phyloP scores from a whole-genome alignment of 108 stramenopile genomes.

The Cylindrotheca closterium region DNA sequence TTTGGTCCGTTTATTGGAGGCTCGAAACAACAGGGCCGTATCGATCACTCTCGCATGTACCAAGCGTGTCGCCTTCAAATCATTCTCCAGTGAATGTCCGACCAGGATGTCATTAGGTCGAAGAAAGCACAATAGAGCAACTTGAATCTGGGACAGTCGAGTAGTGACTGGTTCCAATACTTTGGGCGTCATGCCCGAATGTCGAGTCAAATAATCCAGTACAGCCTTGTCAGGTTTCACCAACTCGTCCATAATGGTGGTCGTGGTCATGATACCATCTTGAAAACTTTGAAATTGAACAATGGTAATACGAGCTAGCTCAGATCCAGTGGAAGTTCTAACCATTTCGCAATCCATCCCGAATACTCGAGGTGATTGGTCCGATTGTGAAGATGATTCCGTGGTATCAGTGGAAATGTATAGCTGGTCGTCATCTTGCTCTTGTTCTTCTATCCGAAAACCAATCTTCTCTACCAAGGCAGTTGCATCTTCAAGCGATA shows the following conservation, averaged over 20 bases:
- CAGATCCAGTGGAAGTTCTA: conserved; percentile 57
- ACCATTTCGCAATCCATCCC: conserved; percentile 96
- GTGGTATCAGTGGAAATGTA: conserved; percentile 24
- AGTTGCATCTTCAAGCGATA: conserved; percentile 34
- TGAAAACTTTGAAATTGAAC: conserved; percentile 43
- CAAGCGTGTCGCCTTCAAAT: conserved; percentile 73
- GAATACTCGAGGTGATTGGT: conserved; percentile 46
- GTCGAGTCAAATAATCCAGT: conserved; percentile 67
- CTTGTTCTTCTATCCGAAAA: conserved; percentile 16
- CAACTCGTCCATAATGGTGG: conserved; percentile 66
- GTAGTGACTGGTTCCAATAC: conserved; percentile 57
- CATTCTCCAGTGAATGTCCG: conserved; percentile 93
- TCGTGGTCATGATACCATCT: conserved; percentile 27
- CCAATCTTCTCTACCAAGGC: conserved; percentile 27
- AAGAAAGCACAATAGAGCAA: conserved; percentile 55
- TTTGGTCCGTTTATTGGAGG: conserved; percentile 54
- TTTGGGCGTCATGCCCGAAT: conserved; percentile 70
- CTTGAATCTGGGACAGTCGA: conserved; percentile 74
- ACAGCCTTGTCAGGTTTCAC: conserved; percentile 73
- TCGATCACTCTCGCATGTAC: conserved; percentile 79
- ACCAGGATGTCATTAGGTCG: conserved; percentile 74
- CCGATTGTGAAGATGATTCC: not conserved
- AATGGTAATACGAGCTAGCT: conserved; percentile 86
- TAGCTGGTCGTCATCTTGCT: conserved; percentile 11
- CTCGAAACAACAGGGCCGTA: conserved; percentile 79